Evolutionary conservation across 345 rosid species (phyloP).

Genomic region (Arabidopsis arenosa): DNA sequence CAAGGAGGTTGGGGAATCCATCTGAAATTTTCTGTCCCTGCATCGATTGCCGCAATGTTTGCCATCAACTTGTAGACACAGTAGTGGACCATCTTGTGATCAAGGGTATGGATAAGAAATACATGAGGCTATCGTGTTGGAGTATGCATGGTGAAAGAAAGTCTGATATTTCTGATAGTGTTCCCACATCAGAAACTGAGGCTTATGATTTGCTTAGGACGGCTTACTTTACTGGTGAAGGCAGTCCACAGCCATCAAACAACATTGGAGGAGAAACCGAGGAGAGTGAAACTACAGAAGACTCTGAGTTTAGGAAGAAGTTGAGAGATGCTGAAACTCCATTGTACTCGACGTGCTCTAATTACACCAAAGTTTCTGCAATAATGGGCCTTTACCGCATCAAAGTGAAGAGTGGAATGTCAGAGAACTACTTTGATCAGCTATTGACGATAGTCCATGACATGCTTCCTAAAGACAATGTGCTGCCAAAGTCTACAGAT

Average conservation of each 20-base stretch:
- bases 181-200: too few species aligned
- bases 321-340: background rate
- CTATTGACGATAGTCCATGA: background rate
- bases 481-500: background rate
- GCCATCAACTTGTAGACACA: background rate
- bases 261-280: background rate
- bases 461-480: background rate
- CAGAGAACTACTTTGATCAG: background rate
- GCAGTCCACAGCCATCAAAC: background rate
- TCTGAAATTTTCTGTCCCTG: background rate
- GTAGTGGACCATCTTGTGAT: slow-evolving; percentile 3
- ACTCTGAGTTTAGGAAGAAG: background rate
- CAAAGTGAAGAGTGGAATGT: background rate
- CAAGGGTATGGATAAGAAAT: background rate
- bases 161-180: background rate
- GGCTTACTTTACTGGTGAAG: background rate
- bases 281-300: background rate
- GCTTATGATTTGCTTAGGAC: slow-evolving; percentile 6
- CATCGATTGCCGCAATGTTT: background rate
- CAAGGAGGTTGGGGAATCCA: background rate
- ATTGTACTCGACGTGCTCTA: background rate
- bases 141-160: background rate
- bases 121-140: background rate
- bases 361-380: background rate
- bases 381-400: background rate